Conservation (phyloP, 257 asterid species). For the Ilex asprella region DNA sequence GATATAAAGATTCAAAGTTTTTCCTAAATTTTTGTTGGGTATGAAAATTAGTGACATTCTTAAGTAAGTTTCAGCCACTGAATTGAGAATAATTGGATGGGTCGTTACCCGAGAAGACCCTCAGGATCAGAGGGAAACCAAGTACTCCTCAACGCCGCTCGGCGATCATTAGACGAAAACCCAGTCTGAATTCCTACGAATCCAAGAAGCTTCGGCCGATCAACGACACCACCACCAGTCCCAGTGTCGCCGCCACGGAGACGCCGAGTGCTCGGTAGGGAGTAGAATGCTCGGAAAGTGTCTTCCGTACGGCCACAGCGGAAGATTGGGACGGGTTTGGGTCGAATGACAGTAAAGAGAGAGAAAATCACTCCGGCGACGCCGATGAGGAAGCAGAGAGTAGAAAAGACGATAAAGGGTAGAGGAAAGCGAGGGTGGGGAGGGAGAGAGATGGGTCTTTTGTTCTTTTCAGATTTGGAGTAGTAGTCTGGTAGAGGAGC, state of each 20-base stretch:
- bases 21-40: no score
- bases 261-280: conserved; percentile 10
- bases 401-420: conserved; percentile 6
- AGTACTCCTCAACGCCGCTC: conserved; percentile 19
- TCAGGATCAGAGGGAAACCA: conserved; percentile 25
- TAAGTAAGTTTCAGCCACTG: no score
- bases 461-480: conserved; percentile 15
- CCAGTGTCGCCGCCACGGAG: conserved; percentile 9
- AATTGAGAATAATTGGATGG: no score
- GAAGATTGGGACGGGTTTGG: conserved; percentile 7
- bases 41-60: no score
- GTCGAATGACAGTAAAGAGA: conserved; percentile 9
- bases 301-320: conserved; percentile 19
- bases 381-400: conserved; percentile 14
- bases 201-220: conserved; percentile 19
- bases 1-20: no score
- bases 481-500: conserved; percentile 2
- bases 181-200: conserved; percentile 23
- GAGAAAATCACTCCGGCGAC: conserved; percentile 12
- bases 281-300: conserved; percentile 18
- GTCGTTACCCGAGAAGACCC: conserved; percentile 12
- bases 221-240: conserved; percentile 5
- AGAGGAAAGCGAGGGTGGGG: conserved; percentile 1
- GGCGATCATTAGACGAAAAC: conserved; percentile 16
- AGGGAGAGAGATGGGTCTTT: conserved; percentile 7